Conservation (phyloP, 2,329 filamentous ascomycete genomes). For the Fusarium illudens region DNA sequence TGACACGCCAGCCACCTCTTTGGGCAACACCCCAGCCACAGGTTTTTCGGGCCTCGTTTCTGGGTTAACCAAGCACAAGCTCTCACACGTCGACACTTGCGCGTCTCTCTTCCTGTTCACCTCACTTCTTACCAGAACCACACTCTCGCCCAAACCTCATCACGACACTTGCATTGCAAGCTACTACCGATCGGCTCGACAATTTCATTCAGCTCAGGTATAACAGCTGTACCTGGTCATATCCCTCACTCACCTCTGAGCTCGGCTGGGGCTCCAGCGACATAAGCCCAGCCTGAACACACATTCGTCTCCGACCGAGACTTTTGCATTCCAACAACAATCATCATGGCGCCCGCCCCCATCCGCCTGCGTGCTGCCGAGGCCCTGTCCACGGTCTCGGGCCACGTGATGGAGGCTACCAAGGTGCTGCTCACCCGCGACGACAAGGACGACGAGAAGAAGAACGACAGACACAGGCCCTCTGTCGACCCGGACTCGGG, state of each 20-base stretch:
- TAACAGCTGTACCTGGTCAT: conserved; percentile 6
- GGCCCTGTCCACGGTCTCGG: conserved; percentile 46
- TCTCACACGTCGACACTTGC: conserved; percentile 23
- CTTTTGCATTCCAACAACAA: conserved; percentile 30
- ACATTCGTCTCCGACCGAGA: conserved; percentile 23
- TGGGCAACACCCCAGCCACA: conserved; percentile 40
- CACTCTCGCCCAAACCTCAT: neutral
- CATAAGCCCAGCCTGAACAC: conserved; percentile 35
- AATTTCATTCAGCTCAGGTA: neutral
- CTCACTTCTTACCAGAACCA: neutral
- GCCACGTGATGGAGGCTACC: conserved; percentile 53
- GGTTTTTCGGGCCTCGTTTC: conserved; percentile 40
- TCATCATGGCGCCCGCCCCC: conserved; percentile 54
- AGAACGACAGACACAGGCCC: conserved; percentile 36
- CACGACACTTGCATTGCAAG: neutral
- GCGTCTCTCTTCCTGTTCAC: conserved; percentile 11
- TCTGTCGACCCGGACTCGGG: conserved; percentile 55
- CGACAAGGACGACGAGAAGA: conserved; percentile 33
- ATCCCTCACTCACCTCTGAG: conserved; percentile 16
- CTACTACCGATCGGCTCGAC: neutral
- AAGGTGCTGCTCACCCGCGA: conserved; percentile 55
- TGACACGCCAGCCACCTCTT: conserved; percentile 32
- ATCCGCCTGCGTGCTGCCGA: conserved; percentile 36
- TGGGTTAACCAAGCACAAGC: conserved; percentile 40
- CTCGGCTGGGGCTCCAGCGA: conserved; percentile 44